Percentiles rank a stretch among this genome's conserved stretches.
Conservation (phyloP, 148 eudicot species). For the Dianthus caryophyllus region DNA sequence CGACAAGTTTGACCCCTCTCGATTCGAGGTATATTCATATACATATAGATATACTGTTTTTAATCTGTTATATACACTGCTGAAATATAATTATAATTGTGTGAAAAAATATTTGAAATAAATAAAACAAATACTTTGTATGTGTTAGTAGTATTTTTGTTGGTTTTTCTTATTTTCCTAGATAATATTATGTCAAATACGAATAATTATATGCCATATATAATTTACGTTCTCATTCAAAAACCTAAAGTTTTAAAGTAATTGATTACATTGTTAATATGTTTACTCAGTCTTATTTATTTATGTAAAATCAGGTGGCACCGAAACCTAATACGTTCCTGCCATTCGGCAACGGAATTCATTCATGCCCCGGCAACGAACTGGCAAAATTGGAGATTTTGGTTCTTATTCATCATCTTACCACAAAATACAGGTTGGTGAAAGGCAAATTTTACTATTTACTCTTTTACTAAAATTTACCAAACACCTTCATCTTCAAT, state of each 20-base stretch:
- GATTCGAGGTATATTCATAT: conserved; percentile 76
- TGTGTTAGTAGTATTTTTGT: no score
- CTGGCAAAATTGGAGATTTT: conserved; percentile 69
- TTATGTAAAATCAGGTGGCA: conserved; percentile 42
- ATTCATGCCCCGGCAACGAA: conserved; percentile 75
- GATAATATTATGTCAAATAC: not conserved
- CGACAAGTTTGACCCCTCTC: conserved; percentile 59
- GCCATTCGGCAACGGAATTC: conserved; percentile 73
- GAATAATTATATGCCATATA: no score
- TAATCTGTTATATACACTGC: no score
- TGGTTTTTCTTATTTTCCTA: not conserved
- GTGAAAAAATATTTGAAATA: no score
- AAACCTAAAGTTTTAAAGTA: no score
- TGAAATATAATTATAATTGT: no score
- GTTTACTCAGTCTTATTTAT: no score
- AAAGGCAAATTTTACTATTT: not conserved
- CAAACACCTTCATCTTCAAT: not conserved
- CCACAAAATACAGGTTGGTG: conserved; percentile 57
- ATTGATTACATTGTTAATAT: no score
- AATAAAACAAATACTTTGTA: no score
- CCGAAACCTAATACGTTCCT: conserved; percentile 63
- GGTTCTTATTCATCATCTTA: conserved; percentile 52
- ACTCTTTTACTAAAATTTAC: not conserved
- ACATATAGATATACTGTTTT: no score
- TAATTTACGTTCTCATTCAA: no score